Conservation (phyloP, 768 basidiomycete species). For the Gelatoporia subvermispora region DNA sequence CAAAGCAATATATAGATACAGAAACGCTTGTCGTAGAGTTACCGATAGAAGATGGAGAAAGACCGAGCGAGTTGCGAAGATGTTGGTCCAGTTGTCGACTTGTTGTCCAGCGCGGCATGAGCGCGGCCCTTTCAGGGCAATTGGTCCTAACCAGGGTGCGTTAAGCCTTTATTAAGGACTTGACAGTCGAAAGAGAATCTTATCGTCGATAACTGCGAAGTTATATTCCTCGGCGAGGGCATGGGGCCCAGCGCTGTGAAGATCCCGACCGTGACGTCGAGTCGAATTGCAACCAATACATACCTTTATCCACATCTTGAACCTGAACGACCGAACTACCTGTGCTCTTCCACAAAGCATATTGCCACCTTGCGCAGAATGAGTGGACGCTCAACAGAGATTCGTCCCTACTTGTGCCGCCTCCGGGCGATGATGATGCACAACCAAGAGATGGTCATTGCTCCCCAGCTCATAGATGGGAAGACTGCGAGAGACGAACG, state of each 20-base stretch:
- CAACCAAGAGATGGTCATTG: constrained; percentile 76
- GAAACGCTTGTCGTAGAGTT: no score
- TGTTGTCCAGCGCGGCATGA: no score
- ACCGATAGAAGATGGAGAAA: no score
- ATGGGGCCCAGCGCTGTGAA: neutral
- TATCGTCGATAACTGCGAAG: neutral
- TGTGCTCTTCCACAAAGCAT: constrained; percentile 48
- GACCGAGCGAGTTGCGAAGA: no score
- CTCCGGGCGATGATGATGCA: constrained; percentile 75
- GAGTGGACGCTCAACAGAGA: constrained; percentile 79
- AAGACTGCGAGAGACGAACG: constrained; percentile 87
- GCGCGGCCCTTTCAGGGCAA: no score
- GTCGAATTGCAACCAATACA: no score
- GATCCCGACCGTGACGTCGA: neutral
- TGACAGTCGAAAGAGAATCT: no score
- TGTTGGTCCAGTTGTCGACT: no score
- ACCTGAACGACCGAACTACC: constrained; percentile 32
- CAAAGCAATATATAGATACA: no score
- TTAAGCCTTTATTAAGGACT: no score
- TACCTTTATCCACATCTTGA: no score
- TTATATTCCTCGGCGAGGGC: neutral
- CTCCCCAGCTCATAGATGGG: constrained; percentile 68
- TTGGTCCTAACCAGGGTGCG: no score
- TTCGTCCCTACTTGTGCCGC: constrained; percentile 62
- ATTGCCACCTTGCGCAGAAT: constrained; percentile 35